Conservation (phyloP, 2,329 filamentous ascomycete species). For the Septoria linicola region DNA sequence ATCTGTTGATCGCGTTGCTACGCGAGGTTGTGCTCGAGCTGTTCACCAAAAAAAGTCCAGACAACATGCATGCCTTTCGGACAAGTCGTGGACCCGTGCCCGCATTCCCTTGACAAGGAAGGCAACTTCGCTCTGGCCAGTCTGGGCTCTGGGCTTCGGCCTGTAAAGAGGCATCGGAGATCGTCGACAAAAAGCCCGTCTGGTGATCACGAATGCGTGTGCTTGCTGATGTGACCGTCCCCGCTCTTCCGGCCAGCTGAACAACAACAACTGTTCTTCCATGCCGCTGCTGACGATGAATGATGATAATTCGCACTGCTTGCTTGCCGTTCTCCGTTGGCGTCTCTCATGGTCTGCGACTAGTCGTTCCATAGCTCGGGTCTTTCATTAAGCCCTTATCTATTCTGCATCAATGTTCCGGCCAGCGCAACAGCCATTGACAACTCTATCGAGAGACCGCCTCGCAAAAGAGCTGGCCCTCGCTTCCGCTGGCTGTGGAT, state of each 20-base stretch:
- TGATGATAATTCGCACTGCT: too few relatives aligned
- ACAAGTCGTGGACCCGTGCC: too few relatives aligned
- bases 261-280: not conserved
- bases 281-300: not conserved
- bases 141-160: not conserved
- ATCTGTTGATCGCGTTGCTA: too few relatives aligned
- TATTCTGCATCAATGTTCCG: not conserved
- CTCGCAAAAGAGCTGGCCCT: not conserved
- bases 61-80: too few relatives aligned
- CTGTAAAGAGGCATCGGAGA: not conserved
- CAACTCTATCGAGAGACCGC: constrained; percentile 4
- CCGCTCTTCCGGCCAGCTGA: not conserved
- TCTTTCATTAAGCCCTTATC: not conserved
- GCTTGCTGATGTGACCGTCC: too few relatives aligned
- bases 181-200: too few relatives aligned
- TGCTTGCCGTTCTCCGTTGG: too few relatives aligned
- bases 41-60: too few relatives aligned
- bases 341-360: too few relatives aligned
- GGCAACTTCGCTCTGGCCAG: not conserved
- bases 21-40: too few relatives aligned
- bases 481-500: constrained; percentile 11
- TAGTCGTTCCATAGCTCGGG: constrained; percentile 7
- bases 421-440: constrained; percentile 9
- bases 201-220: too few relatives aligned
- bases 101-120: not conserved